Percentiles rank a stretch among this genome's conserved stretches.
phyloP scores from a whole-genome alignment of 345 rosid genomes.

The Aurinia saxatilis region DNA sequence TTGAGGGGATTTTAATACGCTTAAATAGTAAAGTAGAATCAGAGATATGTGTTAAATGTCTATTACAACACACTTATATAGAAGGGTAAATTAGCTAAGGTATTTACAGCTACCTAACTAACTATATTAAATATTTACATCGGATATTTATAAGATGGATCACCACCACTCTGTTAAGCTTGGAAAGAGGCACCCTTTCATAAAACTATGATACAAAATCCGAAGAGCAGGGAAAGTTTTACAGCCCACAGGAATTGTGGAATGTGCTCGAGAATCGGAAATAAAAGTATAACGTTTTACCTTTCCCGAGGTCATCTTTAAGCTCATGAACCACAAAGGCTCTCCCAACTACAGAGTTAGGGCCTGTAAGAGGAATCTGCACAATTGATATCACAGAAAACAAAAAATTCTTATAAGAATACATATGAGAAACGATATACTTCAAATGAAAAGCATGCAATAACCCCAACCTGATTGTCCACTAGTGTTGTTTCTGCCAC shows the following conservation, averaged over 20 bases:
- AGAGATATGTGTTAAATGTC: no score
- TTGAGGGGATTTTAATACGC: not conserved
- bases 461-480: conserved; percentile 57
- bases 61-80: no score
- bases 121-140: no score
- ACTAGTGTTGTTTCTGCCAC: conserved; percentile 86
- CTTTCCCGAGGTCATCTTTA: conserved; percentile 95
- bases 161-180: no score
- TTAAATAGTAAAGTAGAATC: no score
- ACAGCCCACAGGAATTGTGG: not conserved
- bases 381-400: conserved; percentile 2
- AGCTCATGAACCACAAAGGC: conserved; percentile 97
- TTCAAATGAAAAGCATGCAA: not conserved
- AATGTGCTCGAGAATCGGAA: not conserved
- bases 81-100: no score
- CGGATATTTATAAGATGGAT: no score
- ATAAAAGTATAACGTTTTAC: conserved; percentile 27
- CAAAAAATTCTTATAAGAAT: not conserved
- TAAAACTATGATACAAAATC: not conserved
- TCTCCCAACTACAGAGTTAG: conserved; percentile 77
- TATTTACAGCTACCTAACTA: no score
- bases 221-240: not conserved
- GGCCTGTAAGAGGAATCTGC: conserved; percentile 79
- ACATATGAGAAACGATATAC: not conserved
- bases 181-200: not conserved